A percentile compares a stretch with the other conserved stretches of the same genome.
phyloP scores from a whole-genome alignment of 2,329 filamentous ascomycete species.

The Aspergillus proliferans region DNA sequence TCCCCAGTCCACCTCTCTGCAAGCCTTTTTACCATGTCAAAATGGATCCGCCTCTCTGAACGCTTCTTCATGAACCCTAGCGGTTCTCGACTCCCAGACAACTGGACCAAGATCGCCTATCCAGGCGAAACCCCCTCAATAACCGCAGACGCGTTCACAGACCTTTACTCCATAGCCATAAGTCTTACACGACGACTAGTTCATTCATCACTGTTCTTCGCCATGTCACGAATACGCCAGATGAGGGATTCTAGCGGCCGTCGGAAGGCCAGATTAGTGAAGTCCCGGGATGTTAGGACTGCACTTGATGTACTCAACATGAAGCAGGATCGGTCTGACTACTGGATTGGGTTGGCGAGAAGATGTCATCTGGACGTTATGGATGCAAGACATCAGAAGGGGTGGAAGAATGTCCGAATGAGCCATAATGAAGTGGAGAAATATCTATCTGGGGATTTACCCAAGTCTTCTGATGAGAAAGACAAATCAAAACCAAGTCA shows the following conservation, averaged over 20 bases:
- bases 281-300: slow-evolving; percentile 46
- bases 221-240: slow-evolving; percentile 61
- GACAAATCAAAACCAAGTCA: background rate
- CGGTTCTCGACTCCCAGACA: slow-evolving; percentile 52
- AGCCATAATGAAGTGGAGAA: slow-evolving; percentile 40
- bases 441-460: slow-evolving; percentile 22
- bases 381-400: slow-evolving; percentile 29
- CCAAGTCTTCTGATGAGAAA: slow-evolving; percentile 6
- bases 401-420: slow-evolving; percentile 22
- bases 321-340: slow-evolving; percentile 39
- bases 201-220: slow-evolving; percentile 62
- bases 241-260: slow-evolving; percentile 25
- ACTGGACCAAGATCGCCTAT: slow-evolving; percentile 59
- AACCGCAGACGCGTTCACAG: slow-evolving; percentile 66
- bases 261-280: slow-evolving; percentile 31
- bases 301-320: slow-evolving; percentile 52
- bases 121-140: slow-evolving; percentile 57
- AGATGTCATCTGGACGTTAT: slow-evolving; percentile 49
- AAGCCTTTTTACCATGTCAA: slow-evolving; percentile 52
- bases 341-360: slow-evolving; percentile 49
- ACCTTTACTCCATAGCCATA: slow-evolving; percentile 63
- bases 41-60: slow-evolving; percentile 60
- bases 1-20: slow-evolving; percentile 43
- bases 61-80: slow-evolving; percentile 68
- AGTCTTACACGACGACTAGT: slow-evolving; percentile 66